Percentiles rank a stretch among this genome's conserved stretches.
Evolutionary conservation across 2,329 filamentous ascomycete genomes (phyloP).

Genomic region (Diaporthe sp.): DNA sequence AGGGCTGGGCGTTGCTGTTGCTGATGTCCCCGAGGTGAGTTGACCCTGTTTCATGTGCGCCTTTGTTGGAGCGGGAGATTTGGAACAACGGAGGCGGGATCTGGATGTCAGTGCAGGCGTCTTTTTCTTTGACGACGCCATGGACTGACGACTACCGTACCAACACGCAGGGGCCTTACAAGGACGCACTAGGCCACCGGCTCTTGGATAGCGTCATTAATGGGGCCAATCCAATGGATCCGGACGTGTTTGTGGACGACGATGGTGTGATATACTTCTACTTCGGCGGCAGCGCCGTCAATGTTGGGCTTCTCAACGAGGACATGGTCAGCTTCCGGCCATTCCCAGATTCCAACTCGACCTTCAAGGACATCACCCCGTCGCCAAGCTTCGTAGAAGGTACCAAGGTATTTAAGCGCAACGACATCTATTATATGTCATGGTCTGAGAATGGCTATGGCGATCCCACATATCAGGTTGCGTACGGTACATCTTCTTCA

Average conservation of each 20-base stretch:
- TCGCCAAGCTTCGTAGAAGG: conserved; percentile 31
- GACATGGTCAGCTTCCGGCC: conserved; percentile 37
- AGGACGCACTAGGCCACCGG: conserved; percentile 56
- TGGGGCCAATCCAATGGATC: conserved; percentile 63
- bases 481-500: conserved; percentile 34
- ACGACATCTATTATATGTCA: conserved; percentile 37
- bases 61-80: neutral
- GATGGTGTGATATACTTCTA: conserved; percentile 54
- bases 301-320: conserved; percentile 31
- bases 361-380: conserved; percentile 33
- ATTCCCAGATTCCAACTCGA: conserved; percentile 10
- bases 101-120: neutral
- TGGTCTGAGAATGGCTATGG: conserved; percentile 41
- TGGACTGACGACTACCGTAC: neutral
- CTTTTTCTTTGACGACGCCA: neutral
- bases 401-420: conserved; percentile 37
- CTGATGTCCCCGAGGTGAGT: conserved; percentile 48
- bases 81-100: neutral
- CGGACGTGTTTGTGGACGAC: conserved; percentile 58
- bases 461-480: conserved; percentile 37
- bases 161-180: conserved; percentile 51
- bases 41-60: neutral
- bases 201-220: conserved; percentile 58
- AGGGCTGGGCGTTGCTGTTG: conserved; percentile 57
- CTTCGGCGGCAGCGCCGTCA: conserved; percentile 33